phyloP scores from a whole-genome alignment of 176 grass and related monocot species.

The Pontederia crassipes region DNA sequence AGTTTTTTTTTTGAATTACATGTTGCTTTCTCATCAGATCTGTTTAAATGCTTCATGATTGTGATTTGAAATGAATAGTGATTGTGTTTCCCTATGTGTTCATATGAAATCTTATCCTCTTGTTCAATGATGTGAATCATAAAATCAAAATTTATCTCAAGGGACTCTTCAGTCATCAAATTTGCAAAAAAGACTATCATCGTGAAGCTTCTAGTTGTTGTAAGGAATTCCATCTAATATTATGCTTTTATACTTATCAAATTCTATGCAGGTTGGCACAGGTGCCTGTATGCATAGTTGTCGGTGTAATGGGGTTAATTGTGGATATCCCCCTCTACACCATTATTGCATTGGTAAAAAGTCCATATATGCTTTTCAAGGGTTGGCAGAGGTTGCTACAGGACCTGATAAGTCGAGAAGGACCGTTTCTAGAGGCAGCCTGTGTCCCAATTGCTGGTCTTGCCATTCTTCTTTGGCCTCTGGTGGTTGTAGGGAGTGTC shows the following conservation, averaged over 20 bases:
- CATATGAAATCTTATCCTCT: no score
- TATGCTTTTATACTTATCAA: not conserved
- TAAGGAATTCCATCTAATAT: not conserved
- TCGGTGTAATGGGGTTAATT: slow-evolving; percentile 51
- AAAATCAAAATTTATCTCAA: no score
- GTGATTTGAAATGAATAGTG: no score
- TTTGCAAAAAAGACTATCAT: not conserved
- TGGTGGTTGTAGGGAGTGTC: slow-evolving; percentile 75
- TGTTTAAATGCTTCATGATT: no score
- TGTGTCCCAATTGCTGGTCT: slow-evolving; percentile 84
- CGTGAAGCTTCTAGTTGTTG: not conserved
- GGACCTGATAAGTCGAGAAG: slow-evolving; percentile 77
- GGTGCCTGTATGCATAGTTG: slow-evolving; percentile 51
- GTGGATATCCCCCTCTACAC: slow-evolving; percentile 82
- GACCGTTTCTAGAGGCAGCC: slow-evolving; percentile 72
- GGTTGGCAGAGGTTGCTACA: slow-evolving; percentile 94
- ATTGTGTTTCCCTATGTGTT: no score
- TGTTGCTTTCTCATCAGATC: no score
- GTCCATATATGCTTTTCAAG: slow-evolving; percentile 96
- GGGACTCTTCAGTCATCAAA: no score
- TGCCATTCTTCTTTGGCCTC: slow-evolving; percentile 80
- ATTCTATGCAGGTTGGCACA: slow-evolving; percentile 54
- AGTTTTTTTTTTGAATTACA: no score
- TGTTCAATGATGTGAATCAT: no score
- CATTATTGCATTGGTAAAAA: slow-evolving; percentile 74